A percentile compares a stretch with the other conserved stretches of the same genome.
Evolutionary conservation across 176 grass and related monocot genomes (phyloP).

Genomic region (Elaeis guineensis): DNA sequence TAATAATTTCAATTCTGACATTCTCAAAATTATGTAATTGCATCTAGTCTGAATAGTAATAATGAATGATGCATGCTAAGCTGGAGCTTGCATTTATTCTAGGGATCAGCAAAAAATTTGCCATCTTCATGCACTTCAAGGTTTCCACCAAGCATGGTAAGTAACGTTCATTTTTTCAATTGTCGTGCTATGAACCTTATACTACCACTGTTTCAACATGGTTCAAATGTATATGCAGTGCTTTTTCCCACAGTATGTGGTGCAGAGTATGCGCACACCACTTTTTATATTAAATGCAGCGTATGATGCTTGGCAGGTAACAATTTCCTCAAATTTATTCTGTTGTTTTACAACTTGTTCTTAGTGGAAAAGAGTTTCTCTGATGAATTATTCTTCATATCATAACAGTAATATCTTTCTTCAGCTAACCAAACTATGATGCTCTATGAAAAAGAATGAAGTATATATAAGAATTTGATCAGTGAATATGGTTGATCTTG

Average conservation of each 20-base stretch:
- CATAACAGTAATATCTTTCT: too few species aligned
- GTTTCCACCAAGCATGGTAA: constrained; percentile 57
- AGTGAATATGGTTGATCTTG: too few species aligned
- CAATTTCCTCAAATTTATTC: background rate
- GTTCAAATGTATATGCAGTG: constrained; percentile 4
- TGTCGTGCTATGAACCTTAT: too few species aligned
- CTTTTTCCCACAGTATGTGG: constrained; percentile 27
- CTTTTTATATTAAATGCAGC: constrained; percentile 32
- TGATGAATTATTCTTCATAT: too few species aligned
- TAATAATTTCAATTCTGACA: too few species aligned
- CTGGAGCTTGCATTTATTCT: constrained; percentile 1
- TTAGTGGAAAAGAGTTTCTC: too few species aligned
- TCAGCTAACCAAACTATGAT: too few species aligned
- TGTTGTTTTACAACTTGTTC: too few species aligned
- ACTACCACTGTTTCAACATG: too few species aligned
- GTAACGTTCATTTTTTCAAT: background rate
- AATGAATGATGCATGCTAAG: background rate
- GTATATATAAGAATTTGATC: too few species aligned
- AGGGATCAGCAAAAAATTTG: constrained; percentile 82
- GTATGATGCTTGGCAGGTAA: constrained; percentile 33
- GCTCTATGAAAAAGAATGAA: too few species aligned
- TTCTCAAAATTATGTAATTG: background rate
- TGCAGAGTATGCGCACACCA: constrained; percentile 18
- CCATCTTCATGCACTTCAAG: constrained; percentile 64
- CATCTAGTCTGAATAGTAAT: background rate